Evolutionary conservation across 2,329 filamentous ascomycete genomes (phyloP).

Genomic region (Pseudovirgaria hyperparasitica): DNA sequence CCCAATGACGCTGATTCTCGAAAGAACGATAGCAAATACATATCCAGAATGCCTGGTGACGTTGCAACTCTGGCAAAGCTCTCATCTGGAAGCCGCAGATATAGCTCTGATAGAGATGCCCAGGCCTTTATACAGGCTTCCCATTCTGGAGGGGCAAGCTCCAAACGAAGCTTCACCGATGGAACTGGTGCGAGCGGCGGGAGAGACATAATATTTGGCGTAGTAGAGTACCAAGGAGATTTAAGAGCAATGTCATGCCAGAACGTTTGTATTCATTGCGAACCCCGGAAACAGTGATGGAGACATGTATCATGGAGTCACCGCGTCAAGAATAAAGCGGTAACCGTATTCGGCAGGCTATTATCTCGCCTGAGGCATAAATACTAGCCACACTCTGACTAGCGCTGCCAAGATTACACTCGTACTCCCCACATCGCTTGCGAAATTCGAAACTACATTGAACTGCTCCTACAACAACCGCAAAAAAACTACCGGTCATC

Average conservation of each 20-base stretch:
- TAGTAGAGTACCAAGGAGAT: neutral
- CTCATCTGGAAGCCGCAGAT: constrained; percentile 45
- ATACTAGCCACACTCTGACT: too few relatives aligned
- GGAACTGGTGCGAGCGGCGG: constrained; percentile 73
- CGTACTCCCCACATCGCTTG: constrained; percentile 14
- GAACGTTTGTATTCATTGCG: neutral
- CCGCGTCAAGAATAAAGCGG: too few relatives aligned
- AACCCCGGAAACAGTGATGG: too few relatives aligned
- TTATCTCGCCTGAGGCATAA: too few relatives aligned
- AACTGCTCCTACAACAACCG: constrained; percentile 4
- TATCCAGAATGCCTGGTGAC: constrained; percentile 45
- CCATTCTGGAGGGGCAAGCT: constrained; percentile 62
- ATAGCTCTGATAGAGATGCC: constrained; percentile 52
- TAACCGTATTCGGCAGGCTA: too few relatives aligned
- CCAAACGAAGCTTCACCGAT: constrained; percentile 50
- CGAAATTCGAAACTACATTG: constrained; percentile 7
- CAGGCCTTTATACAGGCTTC: constrained; percentile 64
- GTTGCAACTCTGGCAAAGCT: constrained; percentile 40
- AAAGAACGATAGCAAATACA: constrained; percentile 58
- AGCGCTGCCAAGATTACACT: constrained; percentile 28
- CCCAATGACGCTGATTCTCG: constrained; percentile 33
- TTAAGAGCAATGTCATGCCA: constrained; percentile 2
- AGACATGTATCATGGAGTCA: too few relatives aligned
- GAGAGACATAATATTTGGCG: constrained; percentile 31
- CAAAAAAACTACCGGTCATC: constrained; percentile 33